Base-by-base conservation (phyloP, 2,329 filamentous ascomycete species). In the Colletotrichum aenigma region DNA sequence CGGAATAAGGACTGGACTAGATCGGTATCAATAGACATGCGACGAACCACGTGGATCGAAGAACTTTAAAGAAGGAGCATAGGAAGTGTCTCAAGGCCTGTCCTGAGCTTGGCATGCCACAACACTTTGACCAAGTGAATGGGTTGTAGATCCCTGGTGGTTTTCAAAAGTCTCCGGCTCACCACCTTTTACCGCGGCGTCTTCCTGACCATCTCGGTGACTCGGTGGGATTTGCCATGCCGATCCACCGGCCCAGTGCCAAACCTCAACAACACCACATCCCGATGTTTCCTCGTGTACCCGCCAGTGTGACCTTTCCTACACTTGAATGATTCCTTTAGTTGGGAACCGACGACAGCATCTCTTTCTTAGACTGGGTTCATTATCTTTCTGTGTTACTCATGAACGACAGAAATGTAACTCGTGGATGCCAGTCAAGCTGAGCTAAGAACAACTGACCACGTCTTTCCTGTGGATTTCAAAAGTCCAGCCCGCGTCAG, bases 401-500 rank as follows among this genome's bases (percentile, higher is more conserved):
- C 43, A 52, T 21, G 43, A 52, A 52, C 6, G 10, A 52, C 12
- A 52, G 43, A n/a, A 24, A 52, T 4, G n/a, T 52, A n/a, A 13
- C 43, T 52, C 43, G n/a, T 21, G 43, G 6, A 13, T 52, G 10
- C 43, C 7, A 21, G 9, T 12, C 43, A 24, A 24, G 10, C 43
- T 4, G 13, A 13, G 10, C 43, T 2, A 52, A 15, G 24, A 9
- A 28, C 7, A 28, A 58, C 15, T 58, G 21, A 9, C 24, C 55
- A 58, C 0, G 21, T 58, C 5, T 80, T 77, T 7, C 71, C 74
- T 13, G 77, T 78, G 43, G 82, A 82, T 6, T 66, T 15, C 71
- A 86, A 71, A 13, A 75, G 43, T 0, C 79, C 77, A 4, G 77
- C 60, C 16, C 71, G 56, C 16, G 81, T 77, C 68, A 83, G 34